Evolutionary conservation across 208 protist species (phyloP).

Genomic region (Leishmania tropica): DNA sequence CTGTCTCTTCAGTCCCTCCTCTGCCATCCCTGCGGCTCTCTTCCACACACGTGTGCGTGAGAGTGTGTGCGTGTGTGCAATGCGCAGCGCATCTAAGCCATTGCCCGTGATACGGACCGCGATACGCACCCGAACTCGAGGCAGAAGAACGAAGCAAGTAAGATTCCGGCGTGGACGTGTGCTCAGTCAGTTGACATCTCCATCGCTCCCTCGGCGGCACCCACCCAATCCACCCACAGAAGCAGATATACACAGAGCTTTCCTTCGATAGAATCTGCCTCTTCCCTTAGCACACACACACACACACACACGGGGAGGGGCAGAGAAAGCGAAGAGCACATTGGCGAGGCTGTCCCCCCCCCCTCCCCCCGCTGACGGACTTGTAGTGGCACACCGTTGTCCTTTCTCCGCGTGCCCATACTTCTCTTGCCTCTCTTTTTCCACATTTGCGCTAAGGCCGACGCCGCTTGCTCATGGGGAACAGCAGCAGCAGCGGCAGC

Average conservation of each 20-base stretch:
- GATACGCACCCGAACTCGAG: background rate
- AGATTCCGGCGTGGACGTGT: background rate
- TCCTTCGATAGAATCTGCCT: background rate
- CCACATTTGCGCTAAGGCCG: background rate
- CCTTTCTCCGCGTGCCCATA: background rate
- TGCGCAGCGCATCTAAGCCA: background rate
- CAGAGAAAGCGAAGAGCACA: background rate
- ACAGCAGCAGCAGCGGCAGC: background rate
- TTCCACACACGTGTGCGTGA: background rate
- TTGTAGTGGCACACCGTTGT: background rate
- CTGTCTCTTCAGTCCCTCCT: background rate
- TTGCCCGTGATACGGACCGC: background rate
- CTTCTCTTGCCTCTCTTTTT: background rate
- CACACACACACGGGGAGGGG: background rate
- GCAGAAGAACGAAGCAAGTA: background rate
- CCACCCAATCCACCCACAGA: background rate
- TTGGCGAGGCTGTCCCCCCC: background rate
- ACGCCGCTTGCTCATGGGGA: slow-evolving; percentile 1
- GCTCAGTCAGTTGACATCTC: background rate
- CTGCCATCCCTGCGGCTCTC: background rate
- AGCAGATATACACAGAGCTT: background rate
- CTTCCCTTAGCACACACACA: background rate
- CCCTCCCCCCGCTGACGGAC: background rate
- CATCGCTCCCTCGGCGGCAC: no score
- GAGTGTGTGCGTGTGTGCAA: background rate